Evolutionary conservation across 768 basidiomycete species (phyloP).

Genomic region (Serendipita sp.): DNA sequence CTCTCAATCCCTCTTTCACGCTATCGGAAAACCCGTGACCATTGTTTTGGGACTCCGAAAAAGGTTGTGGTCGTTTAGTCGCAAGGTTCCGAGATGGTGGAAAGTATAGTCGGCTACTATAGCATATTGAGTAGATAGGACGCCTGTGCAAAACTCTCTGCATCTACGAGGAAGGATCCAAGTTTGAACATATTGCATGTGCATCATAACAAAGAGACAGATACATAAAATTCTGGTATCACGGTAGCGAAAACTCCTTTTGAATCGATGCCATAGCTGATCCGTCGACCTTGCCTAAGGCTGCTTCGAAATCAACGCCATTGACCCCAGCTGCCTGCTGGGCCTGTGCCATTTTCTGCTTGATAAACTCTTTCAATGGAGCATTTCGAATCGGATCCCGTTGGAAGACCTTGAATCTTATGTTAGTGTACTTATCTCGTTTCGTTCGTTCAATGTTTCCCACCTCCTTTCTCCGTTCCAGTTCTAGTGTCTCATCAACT

Average conservation of each 20-base stretch:
- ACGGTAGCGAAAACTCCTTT: slow-evolving; percentile 1
- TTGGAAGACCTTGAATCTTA: slow-evolving; percentile 38
- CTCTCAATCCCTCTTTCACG: background rate
- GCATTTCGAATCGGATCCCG: slow-evolving; percentile 54
- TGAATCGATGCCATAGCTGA: slow-evolving; percentile 54
- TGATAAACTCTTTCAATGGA: slow-evolving; percentile 46
- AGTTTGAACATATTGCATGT: background rate
- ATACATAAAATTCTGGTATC: background rate
- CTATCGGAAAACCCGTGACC: too few species aligned
- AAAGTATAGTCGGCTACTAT: background rate
- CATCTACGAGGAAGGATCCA: background rate
- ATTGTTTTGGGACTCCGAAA: background rate
- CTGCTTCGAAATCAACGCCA: slow-evolving; percentile 45
- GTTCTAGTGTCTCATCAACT: slow-evolving; percentile 58
- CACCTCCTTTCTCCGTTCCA: slow-evolving; percentile 57
- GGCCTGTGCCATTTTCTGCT: slow-evolving; percentile 24
- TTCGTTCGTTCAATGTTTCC: slow-evolving; percentile 12
- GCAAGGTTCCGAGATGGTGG: background rate
- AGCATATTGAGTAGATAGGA: background rate
- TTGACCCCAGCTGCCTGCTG: slow-evolving; percentile 45
- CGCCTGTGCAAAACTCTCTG: background rate
- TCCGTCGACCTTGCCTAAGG: slow-evolving; percentile 52
- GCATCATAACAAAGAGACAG: background rate
- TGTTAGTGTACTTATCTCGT: background rate
- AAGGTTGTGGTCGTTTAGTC: too few species aligned